These are phyloP conservation scores for Medakamo hakoo DNA, from an alignment of 139 green algal species.

Conservation along the genomic window DNA sequence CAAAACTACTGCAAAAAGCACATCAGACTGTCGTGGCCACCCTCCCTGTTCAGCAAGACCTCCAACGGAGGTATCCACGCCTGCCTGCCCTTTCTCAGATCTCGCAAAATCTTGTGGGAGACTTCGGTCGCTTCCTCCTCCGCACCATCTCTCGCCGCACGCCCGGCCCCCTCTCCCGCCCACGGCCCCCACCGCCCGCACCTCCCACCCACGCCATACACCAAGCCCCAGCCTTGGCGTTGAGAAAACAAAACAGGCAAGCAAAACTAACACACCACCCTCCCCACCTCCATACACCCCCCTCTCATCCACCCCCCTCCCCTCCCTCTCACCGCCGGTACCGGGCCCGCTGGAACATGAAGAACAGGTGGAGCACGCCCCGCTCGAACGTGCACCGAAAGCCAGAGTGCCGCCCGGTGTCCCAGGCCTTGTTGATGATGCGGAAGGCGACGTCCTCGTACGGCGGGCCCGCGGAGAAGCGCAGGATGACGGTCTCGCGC, in stretches of 20 bases:
- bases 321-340: constrained; percentile 53
- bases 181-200: no score
- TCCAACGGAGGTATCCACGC: no score
- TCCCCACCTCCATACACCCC: not conserved
- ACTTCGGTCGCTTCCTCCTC: no score
- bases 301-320: not conserved
- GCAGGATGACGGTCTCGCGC: constrained; percentile 72
- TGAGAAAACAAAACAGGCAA: not conserved
- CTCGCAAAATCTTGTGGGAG: no score
- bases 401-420: constrained; percentile 33
- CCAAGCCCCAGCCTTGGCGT: not conserved
- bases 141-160: no score
- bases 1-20: no score
- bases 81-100: no score
- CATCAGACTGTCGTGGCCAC: no score
- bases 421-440: constrained; percentile 84
- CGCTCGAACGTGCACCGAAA: constrained; percentile 95
- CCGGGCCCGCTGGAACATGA: constrained; percentile 85
- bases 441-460: constrained; percentile 88
- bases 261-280: no score
- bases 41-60: no score
- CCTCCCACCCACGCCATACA: no score
- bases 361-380: constrained; percentile 96
- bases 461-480: constrained; percentile 83
- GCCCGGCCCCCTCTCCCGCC: no score